These are phyloP conservation scores for Mentha longifolia DNA, from an alignment of 257 asterid species.

Conservation along the genomic window DNA sequence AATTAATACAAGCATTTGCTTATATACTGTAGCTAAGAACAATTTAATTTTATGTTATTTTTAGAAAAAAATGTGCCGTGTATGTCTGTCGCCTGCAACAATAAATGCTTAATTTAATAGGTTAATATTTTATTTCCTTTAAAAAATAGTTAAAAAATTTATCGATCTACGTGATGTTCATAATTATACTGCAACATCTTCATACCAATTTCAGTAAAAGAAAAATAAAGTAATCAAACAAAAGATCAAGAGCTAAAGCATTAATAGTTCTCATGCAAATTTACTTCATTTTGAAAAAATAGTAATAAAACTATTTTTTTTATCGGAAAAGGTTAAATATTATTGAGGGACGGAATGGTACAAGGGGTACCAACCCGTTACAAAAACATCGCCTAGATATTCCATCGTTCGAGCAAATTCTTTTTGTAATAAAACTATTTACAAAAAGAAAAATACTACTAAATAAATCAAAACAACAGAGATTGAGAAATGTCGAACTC, in stretches of 20 bases:
- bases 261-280: not conserved
- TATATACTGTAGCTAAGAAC: not conserved
- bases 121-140: too few relatives aligned
- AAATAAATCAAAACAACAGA: not conserved
- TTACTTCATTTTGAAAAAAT: not conserved
- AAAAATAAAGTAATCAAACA: not conserved
- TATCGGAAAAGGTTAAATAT: too few relatives aligned
- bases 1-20: too few relatives aligned
- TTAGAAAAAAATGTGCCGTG: not conserved
- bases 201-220: not conserved
- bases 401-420: too few relatives aligned
- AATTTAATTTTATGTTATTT: not conserved
- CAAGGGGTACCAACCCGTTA: too few relatives aligned
- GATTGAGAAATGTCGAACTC: conserved; percentile 34
- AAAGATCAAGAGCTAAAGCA: not conserved
- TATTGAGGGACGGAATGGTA: too few relatives aligned
- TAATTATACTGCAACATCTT: not conserved
- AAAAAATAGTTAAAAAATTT: not conserved
- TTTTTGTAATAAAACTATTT: too few relatives aligned
- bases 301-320: too few relatives aligned
- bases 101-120: conserved; percentile 6
- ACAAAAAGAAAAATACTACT: too few relatives aligned
- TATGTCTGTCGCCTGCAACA: not conserved
- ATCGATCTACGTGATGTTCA: not conserved
- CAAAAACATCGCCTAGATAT: too few relatives aligned